Conservation (phyloP, 805 yeast species). For the Kodamaea fukazawae region DNA sequence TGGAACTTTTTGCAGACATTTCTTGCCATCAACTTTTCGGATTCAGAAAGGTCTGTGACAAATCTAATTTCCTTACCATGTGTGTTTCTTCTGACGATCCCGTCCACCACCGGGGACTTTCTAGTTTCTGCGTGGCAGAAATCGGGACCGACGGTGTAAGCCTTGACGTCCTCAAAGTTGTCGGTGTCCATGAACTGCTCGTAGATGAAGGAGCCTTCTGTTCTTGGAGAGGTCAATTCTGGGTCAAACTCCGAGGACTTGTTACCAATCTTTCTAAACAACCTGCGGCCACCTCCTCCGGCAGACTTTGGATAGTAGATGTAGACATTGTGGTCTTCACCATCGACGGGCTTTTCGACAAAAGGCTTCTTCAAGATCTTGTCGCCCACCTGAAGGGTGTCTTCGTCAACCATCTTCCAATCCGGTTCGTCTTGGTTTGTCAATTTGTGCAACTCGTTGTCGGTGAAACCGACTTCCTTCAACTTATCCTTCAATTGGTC, state of each 20-base stretch:
- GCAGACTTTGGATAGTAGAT: constrained; percentile 83
- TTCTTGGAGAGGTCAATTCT: constrained; percentile 65
- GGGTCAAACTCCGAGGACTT: constrained; percentile 96
- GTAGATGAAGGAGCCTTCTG: constrained; percentile 87
- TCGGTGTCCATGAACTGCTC: constrained; percentile 97
- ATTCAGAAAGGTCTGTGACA: constrained; percentile 71
- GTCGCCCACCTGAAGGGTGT: constrained; percentile 76
- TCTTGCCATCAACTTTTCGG: constrained; percentile 78
- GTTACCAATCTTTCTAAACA: constrained; percentile 95
- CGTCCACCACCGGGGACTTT: constrained; percentile 99
- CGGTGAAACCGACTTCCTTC: constrained; percentile 38
- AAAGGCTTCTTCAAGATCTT: constrained; percentile 76
- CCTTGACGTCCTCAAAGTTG: constrained; percentile 97
- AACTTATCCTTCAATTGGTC: constrained; percentile 47
- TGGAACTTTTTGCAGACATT: constrained; percentile 73
- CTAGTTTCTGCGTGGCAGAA: constrained; percentile 98
- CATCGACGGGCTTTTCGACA: constrained; percentile 98
- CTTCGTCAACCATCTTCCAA: constrained; percentile 83
- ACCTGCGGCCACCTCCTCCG: constrained; percentile 96
- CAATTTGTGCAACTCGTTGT: constrained; percentile 51
- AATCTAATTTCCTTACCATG: constrained; percentile 96
- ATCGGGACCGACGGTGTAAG: constrained; percentile 88
- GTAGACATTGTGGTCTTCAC: constrained; percentile 96
- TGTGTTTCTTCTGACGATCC: constrained; percentile 93
- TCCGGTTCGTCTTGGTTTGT: constrained; percentile 72